phyloP scores from a whole-genome alignment of 129 eudicot species.

The Dittrichia graveolens region DNA sequence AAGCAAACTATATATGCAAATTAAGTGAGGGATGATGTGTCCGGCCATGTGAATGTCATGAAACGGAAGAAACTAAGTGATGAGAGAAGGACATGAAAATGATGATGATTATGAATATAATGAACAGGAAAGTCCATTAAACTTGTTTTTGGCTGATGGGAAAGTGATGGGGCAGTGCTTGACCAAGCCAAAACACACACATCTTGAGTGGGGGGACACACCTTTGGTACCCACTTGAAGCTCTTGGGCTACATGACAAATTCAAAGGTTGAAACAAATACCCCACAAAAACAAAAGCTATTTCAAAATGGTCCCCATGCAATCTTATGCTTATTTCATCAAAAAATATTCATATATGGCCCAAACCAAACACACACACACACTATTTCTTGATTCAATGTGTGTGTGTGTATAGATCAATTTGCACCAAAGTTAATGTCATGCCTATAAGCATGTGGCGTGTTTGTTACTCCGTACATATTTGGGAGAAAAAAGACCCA shows the following conservation, averaged over 20 bases:
- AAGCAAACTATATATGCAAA: background rate
- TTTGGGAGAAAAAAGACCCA: conserved; percentile 19
- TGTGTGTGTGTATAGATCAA: background rate
- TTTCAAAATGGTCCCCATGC: conserved; percentile 43
- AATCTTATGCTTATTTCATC: conserved; percentile 42
- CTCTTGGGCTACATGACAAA: conserved; percentile 41
- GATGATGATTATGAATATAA: conserved; percentile 37
- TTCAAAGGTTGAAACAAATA: conserved; percentile 33
- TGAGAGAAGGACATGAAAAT: conserved; percentile 25
- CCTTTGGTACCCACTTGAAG: conserved; percentile 25
- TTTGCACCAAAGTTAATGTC: conserved; percentile 10
- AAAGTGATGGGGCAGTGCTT: conserved; percentile 38
- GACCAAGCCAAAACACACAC: conserved; percentile 42
- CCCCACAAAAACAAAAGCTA: conserved; percentile 30
- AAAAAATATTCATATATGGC: conserved; percentile 3
- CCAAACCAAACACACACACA: conserved; percentile 17
- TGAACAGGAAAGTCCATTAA: conserved; percentile 30
- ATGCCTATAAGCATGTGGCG: conserved; percentile 6
- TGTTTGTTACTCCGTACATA: conserved; percentile 6
- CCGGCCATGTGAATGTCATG: conserved; percentile 34
- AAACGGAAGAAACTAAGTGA: conserved; percentile 19
- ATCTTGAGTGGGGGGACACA: conserved; percentile 34
- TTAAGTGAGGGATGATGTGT: conserved; percentile 3
- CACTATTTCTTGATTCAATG: conserved; percentile 22
- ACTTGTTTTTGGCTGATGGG: conserved; percentile 27